Base-by-base conservation (phyloP, 225 moss, liverwort and hornwort species). In the Pseudisothecium myosuroides region DNA sequence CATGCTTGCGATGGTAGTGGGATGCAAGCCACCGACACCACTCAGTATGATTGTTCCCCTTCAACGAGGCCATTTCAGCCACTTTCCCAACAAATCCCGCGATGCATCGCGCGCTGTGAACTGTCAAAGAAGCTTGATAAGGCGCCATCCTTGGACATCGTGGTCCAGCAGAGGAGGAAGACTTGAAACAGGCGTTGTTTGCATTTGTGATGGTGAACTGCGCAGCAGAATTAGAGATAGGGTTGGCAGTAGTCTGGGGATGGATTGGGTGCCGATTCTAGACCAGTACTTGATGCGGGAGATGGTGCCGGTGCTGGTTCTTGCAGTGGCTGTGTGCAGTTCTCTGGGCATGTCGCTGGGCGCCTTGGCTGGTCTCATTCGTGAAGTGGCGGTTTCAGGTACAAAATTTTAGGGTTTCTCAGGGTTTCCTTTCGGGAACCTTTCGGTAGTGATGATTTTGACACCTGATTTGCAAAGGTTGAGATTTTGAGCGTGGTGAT, bases 321-420 rank as follows among this genome's bases (percentile, higher is more conserved):
- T 76, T 50, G 50, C 50, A 89, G 87, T 92, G 47, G 83, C 92
- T 60, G 50, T 93, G 24, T 92, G 90, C 29, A 56, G 90, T 56
- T 67, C 84, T 39, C 87, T 93, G 36, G 93, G 92, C 88, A 90
- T 92, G 90, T 92, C 92, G 55, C 87, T 93, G 60, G 92, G 92
- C 72, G 89, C 93, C 47, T 86, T 93, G 50, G 89, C 87, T 80
- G 89, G 92, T 22, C 90, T 92, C 45, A 71, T 93, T 64, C 85
- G 89, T 21, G 21, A 76, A 56, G 87, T 88, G 83, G 85, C 92
- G 14, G 13, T 76, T 50, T 76, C 50, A 50, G 64, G 90, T 92
- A 54, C 89, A 89, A 4, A 4, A 0, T 1, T 16, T 31, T 49
- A 49, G 11, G 49, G 11, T 88, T 58, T 61, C 21, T 39, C 17